A percentile compares a stretch with the other conserved stretches of the same genome.
Conservation (phyloP, 805 yeast genomes). For the Ogataea pignaliae region DNA sequence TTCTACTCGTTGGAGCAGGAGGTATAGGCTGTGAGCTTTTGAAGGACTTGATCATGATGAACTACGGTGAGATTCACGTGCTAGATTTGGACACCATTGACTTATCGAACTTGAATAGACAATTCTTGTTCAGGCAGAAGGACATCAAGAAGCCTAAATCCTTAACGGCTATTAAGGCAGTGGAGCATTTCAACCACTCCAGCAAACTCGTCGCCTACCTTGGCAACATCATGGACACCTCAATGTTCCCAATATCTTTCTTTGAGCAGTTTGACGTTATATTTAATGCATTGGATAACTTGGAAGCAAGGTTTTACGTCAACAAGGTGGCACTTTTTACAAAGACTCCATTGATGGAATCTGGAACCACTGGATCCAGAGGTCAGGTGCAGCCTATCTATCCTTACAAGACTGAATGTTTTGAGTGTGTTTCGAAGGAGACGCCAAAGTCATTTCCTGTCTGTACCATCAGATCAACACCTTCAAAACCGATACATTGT, state of each 20-base stretch:
- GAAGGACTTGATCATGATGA: slow-evolving; percentile 72
- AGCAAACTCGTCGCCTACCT: slow-evolving; percentile 72
- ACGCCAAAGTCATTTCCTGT: slow-evolving; percentile 92
- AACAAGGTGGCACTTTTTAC: slow-evolving; percentile 76
- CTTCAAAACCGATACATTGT: slow-evolving; percentile 93
- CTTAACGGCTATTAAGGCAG: slow-evolving; percentile 78
- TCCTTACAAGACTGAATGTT: slow-evolving; percentile 83
- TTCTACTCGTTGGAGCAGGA: slow-evolving; percentile 90
- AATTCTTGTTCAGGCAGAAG: slow-evolving; percentile 81
- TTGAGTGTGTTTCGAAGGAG: slow-evolving; percentile 83
- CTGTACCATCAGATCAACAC: slow-evolving; percentile 95
- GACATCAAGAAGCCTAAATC: slow-evolving; percentile 91
- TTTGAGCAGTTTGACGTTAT: slow-evolving; percentile 70
- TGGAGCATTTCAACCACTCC: slow-evolving; percentile 61
- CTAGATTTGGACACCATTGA: slow-evolving; percentile 97
- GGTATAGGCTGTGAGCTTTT: slow-evolving; percentile 93
- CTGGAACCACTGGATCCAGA: slow-evolving; percentile 91
- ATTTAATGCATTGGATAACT: slow-evolving; percentile 90
- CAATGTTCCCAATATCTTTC: slow-evolving; percentile 70
- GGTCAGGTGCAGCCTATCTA: slow-evolving; percentile 94
- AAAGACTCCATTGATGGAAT: slow-evolving; percentile 76
- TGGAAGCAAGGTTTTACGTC: slow-evolving; percentile 88
- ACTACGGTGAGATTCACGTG: slow-evolving; percentile 82
- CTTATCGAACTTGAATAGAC: slow-evolving; percentile 86
- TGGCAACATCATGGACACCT: slow-evolving; percentile 81